A percentile compares a stretch with the other conserved stretches of the same genome.
These are phyloP conservation scores for Cryptomeria japonica DNA, from an alignment of 75 land plant species.

Conservation along the genomic window DNA sequence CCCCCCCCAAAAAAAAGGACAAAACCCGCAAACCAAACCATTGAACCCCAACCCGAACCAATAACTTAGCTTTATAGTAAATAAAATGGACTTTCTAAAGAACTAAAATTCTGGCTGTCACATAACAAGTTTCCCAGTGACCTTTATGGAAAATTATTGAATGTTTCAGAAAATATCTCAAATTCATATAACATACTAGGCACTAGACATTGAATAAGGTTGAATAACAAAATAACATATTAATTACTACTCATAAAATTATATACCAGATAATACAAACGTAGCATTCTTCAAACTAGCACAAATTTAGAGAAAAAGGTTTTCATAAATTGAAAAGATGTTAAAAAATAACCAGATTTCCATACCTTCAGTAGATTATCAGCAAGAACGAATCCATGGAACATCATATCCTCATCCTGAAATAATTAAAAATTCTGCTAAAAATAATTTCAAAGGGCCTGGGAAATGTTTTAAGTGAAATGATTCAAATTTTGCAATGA, in stretches of 20 bases:
- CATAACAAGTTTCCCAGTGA: neutral
- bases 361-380: constrained; percentile 69
- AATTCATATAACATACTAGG: neutral
- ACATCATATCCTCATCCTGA: neutral
- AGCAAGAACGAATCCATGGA: constrained; percentile 29
- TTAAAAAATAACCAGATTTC: neutral
- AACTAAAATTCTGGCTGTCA: neutral
- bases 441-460: neutral
- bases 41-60: too few species aligned
- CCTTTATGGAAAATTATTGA: neutral
- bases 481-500: neutral
- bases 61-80: neutral
- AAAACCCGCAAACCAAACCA: too few species aligned
- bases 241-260: neutral
- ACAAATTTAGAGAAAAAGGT: neutral
- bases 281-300: neutral
- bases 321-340: neutral
- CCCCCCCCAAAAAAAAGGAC: too few species aligned
- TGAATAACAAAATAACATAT: neutral
- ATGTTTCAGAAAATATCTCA: neutral
- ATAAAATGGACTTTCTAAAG: neutral
- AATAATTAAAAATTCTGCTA: neutral
- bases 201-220: neutral
- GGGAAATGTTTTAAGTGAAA: neutral
- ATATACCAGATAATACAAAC: neutral